Evolutionary conservation across 2,329 filamentous ascomycete genomes (phyloP), one percentile per base, ranked within the genome.

Genomic region (Neobulgaria alba): DNA sequence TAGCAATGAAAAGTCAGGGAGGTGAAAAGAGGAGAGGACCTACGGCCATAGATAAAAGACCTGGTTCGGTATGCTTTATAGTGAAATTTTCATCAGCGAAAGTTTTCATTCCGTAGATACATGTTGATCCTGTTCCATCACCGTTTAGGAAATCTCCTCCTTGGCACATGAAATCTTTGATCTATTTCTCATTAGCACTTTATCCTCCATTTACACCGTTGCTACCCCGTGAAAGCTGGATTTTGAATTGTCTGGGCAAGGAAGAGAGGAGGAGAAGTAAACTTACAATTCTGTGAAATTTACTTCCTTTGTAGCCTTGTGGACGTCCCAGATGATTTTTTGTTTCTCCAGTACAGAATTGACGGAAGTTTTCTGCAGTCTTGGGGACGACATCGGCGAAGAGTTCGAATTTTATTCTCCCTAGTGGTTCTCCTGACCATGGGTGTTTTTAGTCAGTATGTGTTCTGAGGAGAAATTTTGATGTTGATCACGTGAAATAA

Each of bases 161-260:
- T 63, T 98, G 92, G 57, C 92, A 85, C 90, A 96, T 96, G 67
- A 96, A 95, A 57, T 85, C 84, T 65, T 85, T 85, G 62, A 95
- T 95, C 86, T 93, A 38, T 5, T 14, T 8, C 8, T 33, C 12
- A 32, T 30, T 21, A 43, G 16, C 32, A 23, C 4, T 14, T 33
- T 23, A 33, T n/a, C 23, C 29, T 38, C 21, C 15, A 19, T 5
- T n/a, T n/a, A n/a, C n/a, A n/a, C n/a, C n/a, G n/a, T n/a, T n/a
- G n/a, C n/a, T n/a, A n/a, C n/a, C n/a, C n/a, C n/a, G n/a, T n/a
- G n/a, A n/a, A n/a, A n/a, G n/a, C n/a, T n/a, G n/a, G n/a, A n/a
- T n/a, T n/a, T n/a, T n/a, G n/a, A n/a, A n/a, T n/a, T n/a, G n/a
- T n/a, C n/a, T n/a, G 26, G 20, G 21, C 18, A 42, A 19, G n/a